phyloP scores from a whole-genome alignment of 805 yeast genomes.

The Ogataea haglerorum region DNA sequence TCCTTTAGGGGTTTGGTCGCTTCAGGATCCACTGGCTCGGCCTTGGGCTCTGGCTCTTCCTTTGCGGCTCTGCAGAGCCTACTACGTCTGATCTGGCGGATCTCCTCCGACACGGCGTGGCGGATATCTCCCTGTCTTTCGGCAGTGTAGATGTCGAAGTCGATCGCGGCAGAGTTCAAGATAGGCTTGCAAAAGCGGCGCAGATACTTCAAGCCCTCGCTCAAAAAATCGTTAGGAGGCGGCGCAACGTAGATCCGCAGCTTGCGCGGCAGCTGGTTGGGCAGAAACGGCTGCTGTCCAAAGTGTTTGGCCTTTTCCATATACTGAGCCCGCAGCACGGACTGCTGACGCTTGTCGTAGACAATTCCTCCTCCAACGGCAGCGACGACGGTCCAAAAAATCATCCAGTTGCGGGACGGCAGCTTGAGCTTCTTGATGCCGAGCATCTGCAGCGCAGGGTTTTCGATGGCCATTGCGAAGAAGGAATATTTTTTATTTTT shows the following conservation, averaged over 20 bases:
- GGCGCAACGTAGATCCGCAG: slow-evolving; percentile 86
- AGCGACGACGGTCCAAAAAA: slow-evolving; percentile 74
- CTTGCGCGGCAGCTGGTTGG: slow-evolving; percentile 63
- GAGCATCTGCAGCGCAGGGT: slow-evolving; percentile 82
- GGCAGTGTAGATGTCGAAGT: slow-evolving; percentile 73
- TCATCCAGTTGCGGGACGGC: slow-evolving; percentile 92
- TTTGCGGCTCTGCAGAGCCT: slow-evolving; percentile 19
- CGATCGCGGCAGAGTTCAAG: slow-evolving; percentile 77
- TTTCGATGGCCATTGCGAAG: slow-evolving; percentile 22
- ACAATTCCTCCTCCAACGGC: slow-evolving; percentile 68
- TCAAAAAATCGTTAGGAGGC: slow-evolving; percentile 92
- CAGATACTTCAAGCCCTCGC: slow-evolving; percentile 68
- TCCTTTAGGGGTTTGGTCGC: slow-evolving; percentile 32
- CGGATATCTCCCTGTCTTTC: slow-evolving; percentile 89
- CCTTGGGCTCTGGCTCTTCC: slow-evolving; percentile 1
- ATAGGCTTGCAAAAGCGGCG: slow-evolving; percentile 82
- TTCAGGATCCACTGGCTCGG: slow-evolving; percentile 16
- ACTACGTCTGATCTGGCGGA: slow-evolving; percentile 63
- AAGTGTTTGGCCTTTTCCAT: slow-evolving; percentile 54
- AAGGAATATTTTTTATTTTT: neutral
- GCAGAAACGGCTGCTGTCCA: slow-evolving; percentile 42
- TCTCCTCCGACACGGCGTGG: slow-evolving; percentile 72
- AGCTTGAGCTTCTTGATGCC: slow-evolving; percentile 75
- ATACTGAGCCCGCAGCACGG: slow-evolving; percentile 59
- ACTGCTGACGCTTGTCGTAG: slow-evolving; percentile 77